These are phyloP conservation scores for Acanthamoeba culbertsoni DNA, from an alignment of 208 protist species.

Conservation along the genomic window DNA sequence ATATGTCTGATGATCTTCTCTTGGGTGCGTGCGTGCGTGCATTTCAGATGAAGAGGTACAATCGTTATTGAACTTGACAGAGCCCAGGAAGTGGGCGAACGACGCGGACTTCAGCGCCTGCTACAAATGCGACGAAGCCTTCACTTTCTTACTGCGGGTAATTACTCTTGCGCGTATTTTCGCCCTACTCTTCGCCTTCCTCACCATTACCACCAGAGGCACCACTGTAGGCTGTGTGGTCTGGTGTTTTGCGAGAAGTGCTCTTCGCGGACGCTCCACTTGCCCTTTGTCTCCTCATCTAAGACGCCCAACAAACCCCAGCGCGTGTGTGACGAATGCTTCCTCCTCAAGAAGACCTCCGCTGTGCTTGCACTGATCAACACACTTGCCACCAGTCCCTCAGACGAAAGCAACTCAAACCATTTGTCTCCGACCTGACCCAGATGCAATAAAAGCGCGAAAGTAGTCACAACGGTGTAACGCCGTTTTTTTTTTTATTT, in stretches of 20 bases:
- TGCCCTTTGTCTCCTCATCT: neutral
- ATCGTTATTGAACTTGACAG: neutral
- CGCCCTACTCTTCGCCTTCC: neutral
- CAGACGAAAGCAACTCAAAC: no score
- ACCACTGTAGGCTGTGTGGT: constrained; percentile 23
- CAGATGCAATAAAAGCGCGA: no score
- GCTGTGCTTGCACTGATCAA: neutral
- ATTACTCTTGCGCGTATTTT: neutral
- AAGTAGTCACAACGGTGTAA: no score
- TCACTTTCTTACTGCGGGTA: constrained; percentile 4
- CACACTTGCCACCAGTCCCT: no score
- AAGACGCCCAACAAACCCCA: neutral
- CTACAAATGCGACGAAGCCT: constrained; percentile 32
- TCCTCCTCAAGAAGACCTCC: neutral
- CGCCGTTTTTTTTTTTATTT: no score
- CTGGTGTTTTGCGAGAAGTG: constrained; percentile 52
- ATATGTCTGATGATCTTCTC: neutral
- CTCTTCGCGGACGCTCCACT: neutral
- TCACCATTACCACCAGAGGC: neutral
- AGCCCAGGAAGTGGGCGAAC: neutral
- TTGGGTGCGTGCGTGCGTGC: neutral
- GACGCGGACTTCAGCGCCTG: neutral
- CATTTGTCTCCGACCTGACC: no score
- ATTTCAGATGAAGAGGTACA: neutral
- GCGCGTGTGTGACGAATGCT: constrained; percentile 44